These are phyloP conservation scores for Xylaria palmicola DNA, from an alignment of 495 filamentous ascomycete species.

Conservation along the genomic window DNA sequence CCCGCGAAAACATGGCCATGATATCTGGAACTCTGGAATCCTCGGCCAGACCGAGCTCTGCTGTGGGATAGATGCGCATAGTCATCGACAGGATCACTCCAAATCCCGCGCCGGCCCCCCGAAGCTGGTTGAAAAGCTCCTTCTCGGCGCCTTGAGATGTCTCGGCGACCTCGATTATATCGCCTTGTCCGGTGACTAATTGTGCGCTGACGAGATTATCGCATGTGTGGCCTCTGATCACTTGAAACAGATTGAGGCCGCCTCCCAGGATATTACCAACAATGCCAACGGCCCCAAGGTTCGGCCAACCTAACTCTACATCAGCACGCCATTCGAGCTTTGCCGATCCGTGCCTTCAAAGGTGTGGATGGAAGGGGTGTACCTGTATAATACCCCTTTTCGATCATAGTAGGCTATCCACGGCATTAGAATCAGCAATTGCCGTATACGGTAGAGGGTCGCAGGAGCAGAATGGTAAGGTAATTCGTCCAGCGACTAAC, in stretches of 20 bases:
- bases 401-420: conserved; percentile 27
- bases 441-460: too few species aligned
- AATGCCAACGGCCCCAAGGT: conserved; percentile 27
- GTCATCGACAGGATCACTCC: conserved; percentile 52
- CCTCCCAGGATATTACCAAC: conserved; percentile 37
- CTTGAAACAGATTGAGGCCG: conserved; percentile 28
- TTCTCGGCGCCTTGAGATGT: conserved; percentile 24
- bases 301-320: neutral
- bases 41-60: conserved; percentile 9
- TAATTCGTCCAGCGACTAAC: too few species aligned
- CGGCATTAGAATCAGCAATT: too few species aligned
- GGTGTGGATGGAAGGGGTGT: neutral
- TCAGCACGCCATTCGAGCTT: neutral
- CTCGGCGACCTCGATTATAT: conserved; percentile 17
- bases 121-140: conserved; percentile 38
- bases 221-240: conserved; percentile 35
- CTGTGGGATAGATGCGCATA: conserved; percentile 49
- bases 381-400: conserved; percentile 24
- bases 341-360: neutral
- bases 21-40: conserved; percentile 9
- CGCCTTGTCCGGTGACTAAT: conserved; percentile 34
- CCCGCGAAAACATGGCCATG: conserved; percentile 8
- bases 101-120: conserved; percentile 37
- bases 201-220: conserved; percentile 36
- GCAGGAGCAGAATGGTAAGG: too few species aligned